Conservation (phyloP, 2,329 filamentous ascomycete genomes). For the Pseudogymnoascus sp. region DNA sequence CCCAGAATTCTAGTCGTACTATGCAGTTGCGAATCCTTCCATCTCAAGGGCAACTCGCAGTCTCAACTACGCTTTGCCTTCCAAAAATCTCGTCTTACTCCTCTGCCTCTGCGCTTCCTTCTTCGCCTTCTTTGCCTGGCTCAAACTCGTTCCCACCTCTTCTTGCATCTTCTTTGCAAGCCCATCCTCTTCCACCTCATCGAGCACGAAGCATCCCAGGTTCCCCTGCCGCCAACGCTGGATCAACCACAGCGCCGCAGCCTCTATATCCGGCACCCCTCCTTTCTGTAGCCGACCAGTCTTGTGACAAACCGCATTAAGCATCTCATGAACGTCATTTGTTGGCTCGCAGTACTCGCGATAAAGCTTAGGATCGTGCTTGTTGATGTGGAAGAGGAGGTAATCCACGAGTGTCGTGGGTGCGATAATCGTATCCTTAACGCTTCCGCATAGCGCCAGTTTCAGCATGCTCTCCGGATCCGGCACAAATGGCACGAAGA, state of each 20-base stretch:
- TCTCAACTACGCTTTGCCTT: not conserved
- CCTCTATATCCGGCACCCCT: slow-evolving; percentile 61
- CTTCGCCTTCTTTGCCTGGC: slow-evolving; percentile 59
- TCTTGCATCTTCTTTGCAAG: slow-evolving; percentile 44
- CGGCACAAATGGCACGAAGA: slow-evolving; percentile 87
- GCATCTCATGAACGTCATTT: slow-evolving; percentile 70
- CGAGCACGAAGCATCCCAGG: slow-evolving; percentile 70
- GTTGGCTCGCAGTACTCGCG: slow-evolving; percentile 58
- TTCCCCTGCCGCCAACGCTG: slow-evolving; percentile 73
- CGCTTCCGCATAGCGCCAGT: slow-evolving; percentile 80
- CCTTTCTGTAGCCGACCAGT: slow-evolving; percentile 71
- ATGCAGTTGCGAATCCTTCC: not conserved
- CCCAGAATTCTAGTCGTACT: slow-evolving; percentile 3
- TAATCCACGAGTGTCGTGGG: slow-evolving; percentile 80
- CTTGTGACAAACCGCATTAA: slow-evolving; percentile 61
- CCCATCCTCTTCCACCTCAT: slow-evolving; percentile 58
- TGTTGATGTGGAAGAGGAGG: slow-evolving; percentile 76
- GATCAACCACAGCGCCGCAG: slow-evolving; percentile 71
- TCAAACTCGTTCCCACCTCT: slow-evolving; percentile 50
- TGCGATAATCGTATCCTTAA: slow-evolving; percentile 80
- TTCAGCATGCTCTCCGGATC: slow-evolving; percentile 88
- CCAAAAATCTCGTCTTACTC: slow-evolving; percentile 16
- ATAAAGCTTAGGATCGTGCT: slow-evolving; percentile 22
- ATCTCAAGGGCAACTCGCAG: not conserved
- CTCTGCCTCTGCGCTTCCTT: slow-evolving; percentile 48